Evolutionary conservation across 2,329 filamentous ascomycete genomes (phyloP), one percentile per base, ranked within the genome.

Genomic region (Hortaea werneckii): DNA sequence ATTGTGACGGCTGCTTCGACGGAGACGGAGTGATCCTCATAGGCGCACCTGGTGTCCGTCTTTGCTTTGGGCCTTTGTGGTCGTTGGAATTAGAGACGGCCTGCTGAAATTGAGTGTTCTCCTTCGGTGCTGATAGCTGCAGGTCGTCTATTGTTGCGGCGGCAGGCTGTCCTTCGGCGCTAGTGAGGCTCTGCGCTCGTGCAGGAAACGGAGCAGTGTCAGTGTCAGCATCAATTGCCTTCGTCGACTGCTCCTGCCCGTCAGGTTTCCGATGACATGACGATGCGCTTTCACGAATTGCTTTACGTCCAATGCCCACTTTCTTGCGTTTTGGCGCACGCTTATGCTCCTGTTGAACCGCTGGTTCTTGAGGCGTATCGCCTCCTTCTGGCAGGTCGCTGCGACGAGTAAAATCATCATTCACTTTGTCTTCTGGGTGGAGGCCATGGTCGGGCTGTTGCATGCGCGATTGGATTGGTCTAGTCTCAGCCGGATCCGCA

Each of bases 21-120:
- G 42, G 27, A 26, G 29, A 28, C 7, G 41, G 54, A n/a, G 53
- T 59, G 47, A 56, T 55, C 35, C 57, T 50, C 28, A 58, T 54
- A 47, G 58, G 57, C n/a, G 56, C 56, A 40, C 57, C 57, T n/a
- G 54, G 53, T 7, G 52, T 34, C 5, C 59, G 49, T 28, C 52
- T 53, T 8, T 49, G 29, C 39, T 49, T 47, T 6, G 43, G 10
- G 7, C 43, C 12, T 4, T 41, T 37, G 9, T 20, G 6, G 7
- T 38, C 38, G 34, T 51, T 37, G n/a, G 37, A 7, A 10, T 58
- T 52, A 2, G 57, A 56, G 8, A 51, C 45, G 6, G 50, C 49
- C 26, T 53, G 42, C 29, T 48, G 46, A 29, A 57, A 50, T 9
- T 44, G 41, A 11, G 49, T 49, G 12, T 41, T 20, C n/a, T 28